These are phyloP conservation scores for Xylariaceae sp. DNA, from an alignment of 2,329 filamentous ascomycete genomes.

Conservation along the genomic window DNA sequence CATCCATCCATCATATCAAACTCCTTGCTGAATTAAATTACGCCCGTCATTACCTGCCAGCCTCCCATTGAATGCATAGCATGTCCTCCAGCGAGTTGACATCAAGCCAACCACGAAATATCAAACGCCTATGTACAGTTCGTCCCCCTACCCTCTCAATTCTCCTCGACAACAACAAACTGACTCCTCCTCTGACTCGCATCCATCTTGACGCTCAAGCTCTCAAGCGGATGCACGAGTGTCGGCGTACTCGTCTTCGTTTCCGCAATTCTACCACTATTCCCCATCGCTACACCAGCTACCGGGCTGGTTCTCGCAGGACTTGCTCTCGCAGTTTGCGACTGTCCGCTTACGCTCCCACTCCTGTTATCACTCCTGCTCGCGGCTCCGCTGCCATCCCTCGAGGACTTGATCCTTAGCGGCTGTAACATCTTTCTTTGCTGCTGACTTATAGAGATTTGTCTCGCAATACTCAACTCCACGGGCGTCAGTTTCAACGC, in stretches of 20 bases:
- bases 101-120: too few species aligned
- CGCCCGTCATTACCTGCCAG: too few species aligned
- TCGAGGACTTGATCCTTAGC: conserved; percentile 35
- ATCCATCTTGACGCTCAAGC: conserved; percentile 28
- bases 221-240: conserved; percentile 37
- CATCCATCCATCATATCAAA: too few species aligned
- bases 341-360: not conserved
- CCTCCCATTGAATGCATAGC: too few species aligned
- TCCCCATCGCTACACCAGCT: conserved; percentile 24
- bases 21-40: too few species aligned
- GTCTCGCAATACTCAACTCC: conserved; percentile 63
- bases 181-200: conserved; percentile 48
- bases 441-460: conserved; percentile 62
- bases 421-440: conserved; percentile 58
- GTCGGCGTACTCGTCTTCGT: conserved; percentile 44
- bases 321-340: conserved; percentile 1
- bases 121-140: too few species aligned
- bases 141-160: conserved; percentile 21
- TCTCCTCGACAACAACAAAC: conserved; percentile 48
- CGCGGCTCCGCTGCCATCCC: conserved; percentile 2
- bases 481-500: conserved; percentile 46
- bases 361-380: not conserved
- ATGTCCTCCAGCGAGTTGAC: too few species aligned
- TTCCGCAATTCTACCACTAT: conserved; percentile 35
- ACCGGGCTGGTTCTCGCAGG: conserved; percentile 12